Conservation (phyloP, 257 asterid genomes). For the Jacaranda copaia region DNA sequence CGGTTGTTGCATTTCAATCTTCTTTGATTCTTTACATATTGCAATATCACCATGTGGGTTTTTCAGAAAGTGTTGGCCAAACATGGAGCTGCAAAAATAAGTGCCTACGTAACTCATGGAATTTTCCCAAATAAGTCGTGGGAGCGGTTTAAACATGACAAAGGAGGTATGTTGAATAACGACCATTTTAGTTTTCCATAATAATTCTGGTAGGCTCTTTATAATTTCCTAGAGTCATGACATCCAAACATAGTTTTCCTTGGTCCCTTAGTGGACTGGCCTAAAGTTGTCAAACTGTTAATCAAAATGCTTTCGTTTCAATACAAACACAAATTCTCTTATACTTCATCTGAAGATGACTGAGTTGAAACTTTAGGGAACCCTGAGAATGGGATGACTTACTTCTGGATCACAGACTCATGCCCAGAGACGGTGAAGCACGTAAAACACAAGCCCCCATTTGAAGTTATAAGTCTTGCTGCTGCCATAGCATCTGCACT, state of each 20-base stretch:
- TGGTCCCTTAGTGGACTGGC: too few relatives aligned
- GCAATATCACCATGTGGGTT: conserved; percentile 11
- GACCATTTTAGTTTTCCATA: too few relatives aligned
- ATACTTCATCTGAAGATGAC: conserved; percentile 5
- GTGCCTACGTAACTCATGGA: conserved; percentile 98
- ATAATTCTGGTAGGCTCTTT: too few relatives aligned
- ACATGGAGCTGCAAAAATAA: conserved; percentile 84
- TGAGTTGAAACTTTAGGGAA: conserved; percentile 54
- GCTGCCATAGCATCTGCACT: conserved; percentile 87
- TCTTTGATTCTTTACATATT: background rate
- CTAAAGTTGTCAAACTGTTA: background rate
- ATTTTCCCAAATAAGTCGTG: conserved; percentile 93
- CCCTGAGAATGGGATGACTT: conserved; percentile 79
- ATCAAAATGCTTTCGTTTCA: background rate
- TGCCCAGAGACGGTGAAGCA: conserved; percentile 88
- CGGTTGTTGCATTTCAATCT: conserved; percentile 4
- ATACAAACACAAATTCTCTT: conserved; percentile 7
- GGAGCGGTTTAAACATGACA: conserved; percentile 80
- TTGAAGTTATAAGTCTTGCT: conserved; percentile 87
- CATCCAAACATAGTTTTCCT: too few relatives aligned
- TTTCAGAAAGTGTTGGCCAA: conserved; percentile 92
- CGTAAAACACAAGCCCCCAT: conserved; percentile 77
- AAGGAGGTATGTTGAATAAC: conserved; percentile 66
- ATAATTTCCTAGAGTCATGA: too few relatives aligned
- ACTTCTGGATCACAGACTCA: conserved; percentile 97